Conservation (phyloP, 2,329 filamentous ascomycete genomes). For the Penicillium sp. region DNA sequence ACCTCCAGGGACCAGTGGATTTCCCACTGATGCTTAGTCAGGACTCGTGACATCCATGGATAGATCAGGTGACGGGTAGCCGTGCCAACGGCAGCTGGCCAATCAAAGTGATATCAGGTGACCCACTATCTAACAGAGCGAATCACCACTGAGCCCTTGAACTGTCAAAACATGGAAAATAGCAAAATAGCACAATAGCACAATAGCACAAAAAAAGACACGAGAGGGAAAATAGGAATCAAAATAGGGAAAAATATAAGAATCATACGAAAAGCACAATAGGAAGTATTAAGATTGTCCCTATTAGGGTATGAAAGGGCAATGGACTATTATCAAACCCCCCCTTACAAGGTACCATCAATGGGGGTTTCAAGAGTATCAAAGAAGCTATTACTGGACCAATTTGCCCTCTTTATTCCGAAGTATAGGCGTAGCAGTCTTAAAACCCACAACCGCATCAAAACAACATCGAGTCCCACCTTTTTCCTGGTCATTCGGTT, state of each 20-base stretch:
- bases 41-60: background rate
- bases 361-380: background rate
- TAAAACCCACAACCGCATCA: conserved; percentile 9
- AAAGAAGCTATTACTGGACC: background rate
- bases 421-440: background rate
- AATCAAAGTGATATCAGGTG: conserved; percentile 4
- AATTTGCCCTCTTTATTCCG: background rate
- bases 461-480: conserved; percentile 19
- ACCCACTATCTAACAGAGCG: conserved; percentile 10
- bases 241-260: background rate
- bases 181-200: background rate
- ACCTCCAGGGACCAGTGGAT: conserved; percentile 6
- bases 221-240: background rate
- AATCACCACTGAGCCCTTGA: conserved; percentile 13
- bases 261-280: background rate
- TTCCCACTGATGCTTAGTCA: conserved; percentile 17
- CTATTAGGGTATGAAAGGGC: background rate
- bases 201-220: background rate
- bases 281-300: background rate
- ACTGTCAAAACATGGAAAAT: conserved; percentile 8
- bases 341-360: background rate
- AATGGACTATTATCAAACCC: background rate
- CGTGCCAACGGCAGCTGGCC: conserved; percentile 19
- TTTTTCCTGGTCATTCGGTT: conserved; percentile 1
- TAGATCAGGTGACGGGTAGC: conserved; percentile 20